These are phyloP conservation scores for Dendrobium huoshanense DNA, from an alignment of 106 monocot genomes.

Conservation along the genomic window DNA sequence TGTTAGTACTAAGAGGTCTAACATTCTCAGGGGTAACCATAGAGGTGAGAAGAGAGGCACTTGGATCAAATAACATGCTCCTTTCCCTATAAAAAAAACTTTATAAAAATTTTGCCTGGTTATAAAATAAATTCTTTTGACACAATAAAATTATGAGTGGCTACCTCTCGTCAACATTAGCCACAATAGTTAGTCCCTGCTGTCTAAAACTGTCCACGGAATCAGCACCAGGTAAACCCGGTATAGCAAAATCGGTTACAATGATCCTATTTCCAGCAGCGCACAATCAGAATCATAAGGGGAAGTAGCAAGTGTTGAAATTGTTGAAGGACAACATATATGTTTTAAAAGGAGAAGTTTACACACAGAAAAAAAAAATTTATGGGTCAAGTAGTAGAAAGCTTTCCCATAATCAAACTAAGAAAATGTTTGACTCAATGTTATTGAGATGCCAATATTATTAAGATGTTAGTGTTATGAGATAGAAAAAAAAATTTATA, in stretches of 20 bases:
- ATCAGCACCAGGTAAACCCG: slow-evolving; percentile 8
- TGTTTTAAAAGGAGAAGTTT: neutral
- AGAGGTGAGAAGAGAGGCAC: slow-evolving; percentile 15
- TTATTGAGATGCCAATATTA: neutral
- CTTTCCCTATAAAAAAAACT: slow-evolving; percentile 24
- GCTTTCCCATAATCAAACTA: neutral
- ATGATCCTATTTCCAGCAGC: slow-evolving; percentile 17
- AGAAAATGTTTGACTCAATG: neutral
- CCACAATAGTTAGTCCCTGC: slow-evolving; percentile 18
- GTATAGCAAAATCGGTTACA: slow-evolving; percentile 12
- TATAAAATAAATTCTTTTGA: neutral
- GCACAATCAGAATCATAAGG: neutral
- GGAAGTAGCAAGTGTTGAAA: neutral
- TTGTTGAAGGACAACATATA: neutral
- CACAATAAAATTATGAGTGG: neutral
- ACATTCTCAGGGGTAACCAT: slow-evolving; percentile 16
- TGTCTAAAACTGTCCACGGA: slow-evolving; percentile 6
- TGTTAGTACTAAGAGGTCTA: slow-evolving; percentile 8
- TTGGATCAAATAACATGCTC: slow-evolving; percentile 27
- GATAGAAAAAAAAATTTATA: no score
- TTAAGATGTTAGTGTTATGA: no score
- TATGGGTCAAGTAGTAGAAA: neutral
- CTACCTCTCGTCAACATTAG: slow-evolving; percentile 27
- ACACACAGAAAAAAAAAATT: neutral
- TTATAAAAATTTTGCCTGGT: neutral